Evolutionary conservation across 1,284 basidiomycete species (phyloP).

Genomic region (Melampsora americana): DNA sequence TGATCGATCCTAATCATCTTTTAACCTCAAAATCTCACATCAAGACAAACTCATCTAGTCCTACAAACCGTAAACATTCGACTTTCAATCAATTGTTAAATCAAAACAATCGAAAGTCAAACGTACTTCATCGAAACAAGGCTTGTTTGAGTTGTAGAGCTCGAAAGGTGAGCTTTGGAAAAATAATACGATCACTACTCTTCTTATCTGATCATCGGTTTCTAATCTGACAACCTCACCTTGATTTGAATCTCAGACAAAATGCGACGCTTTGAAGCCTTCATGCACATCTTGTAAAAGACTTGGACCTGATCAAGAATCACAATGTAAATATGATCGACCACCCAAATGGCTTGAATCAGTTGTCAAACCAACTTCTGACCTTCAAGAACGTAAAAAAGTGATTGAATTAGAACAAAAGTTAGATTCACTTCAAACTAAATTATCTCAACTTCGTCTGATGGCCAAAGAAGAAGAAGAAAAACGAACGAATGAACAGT

Average conservation of each 20-base stretch:
- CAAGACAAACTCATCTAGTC: no score
- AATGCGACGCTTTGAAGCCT: slow-evolving; percentile 43
- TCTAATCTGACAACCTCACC: not conserved
- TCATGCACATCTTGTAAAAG: slow-evolving; percentile 35
- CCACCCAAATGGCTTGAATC: slow-evolving; percentile 44
- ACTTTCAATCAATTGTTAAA: not conserved
- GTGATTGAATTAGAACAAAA: slow-evolving; percentile 24
- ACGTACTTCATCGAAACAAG: slow-evolving; percentile 41
- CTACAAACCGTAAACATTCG: not conserved
- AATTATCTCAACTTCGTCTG: not conserved
- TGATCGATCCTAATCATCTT: no score
- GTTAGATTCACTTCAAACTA: slow-evolving; percentile 18
- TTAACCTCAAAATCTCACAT: no score
- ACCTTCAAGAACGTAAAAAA: slow-evolving; percentile 1
- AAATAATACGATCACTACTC: not conserved
- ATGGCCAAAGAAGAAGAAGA: no score
- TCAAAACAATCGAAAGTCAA: slow-evolving; percentile 11
- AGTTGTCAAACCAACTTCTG: slow-evolving; percentile 9
- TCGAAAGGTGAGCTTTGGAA: slow-evolving; percentile 18
- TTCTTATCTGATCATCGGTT: not conserved
- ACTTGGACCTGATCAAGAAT: slow-evolving; percentile 10
- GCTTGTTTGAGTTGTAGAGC: slow-evolving; percentile 40
- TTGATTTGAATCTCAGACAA: slow-evolving; percentile 16
- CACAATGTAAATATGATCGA: slow-evolving; percentile 37
- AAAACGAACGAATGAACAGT: no score